Base-by-base conservation (phyloP, 306 rosid genomes). In the Hippophae tibetana region DNA sequence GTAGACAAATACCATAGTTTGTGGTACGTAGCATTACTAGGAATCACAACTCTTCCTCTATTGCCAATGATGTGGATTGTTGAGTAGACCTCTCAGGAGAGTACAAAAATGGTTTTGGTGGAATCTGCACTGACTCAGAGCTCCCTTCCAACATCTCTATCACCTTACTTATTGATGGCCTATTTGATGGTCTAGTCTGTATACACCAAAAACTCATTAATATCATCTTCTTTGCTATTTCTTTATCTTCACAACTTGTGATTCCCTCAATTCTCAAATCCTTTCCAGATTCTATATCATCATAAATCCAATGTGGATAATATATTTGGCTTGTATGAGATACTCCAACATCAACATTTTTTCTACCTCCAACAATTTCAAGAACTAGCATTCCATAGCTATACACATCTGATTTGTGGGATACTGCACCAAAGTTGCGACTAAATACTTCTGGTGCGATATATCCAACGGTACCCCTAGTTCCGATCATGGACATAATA, bases 341-440 rank as follows among this genome's bases (percentile, higher is more conserved):
- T 0, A 52, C 57, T 46, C 27, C 41, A 5, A 13, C 46, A 0
- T 52, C 70, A 10, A 43, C 31, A 9, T 64, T 65, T 60, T 68
- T 72, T 62, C 73, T 79, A 42, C 73, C 67, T 45, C 78, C 78
- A 45, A 72, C 62, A 59, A 71, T 68, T 18, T 71, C 80, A 13
- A 74, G 57, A 52, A 74, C 25, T 45, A 78, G 6, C 80, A 74
- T 78, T 6, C 80, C 77, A 52, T 74, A 78, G 4, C 84, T 74
- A 42, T 71, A 79, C 0, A 74, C 80, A 49, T 79, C 78, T 0
- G 75, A 71, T 42, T 71, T 79, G 13, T 63, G 59, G 5, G 80
- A 79, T 9, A 74, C 65, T 0, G 70, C 43, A 13, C 82, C 75
- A 48, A 47, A 72, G 5, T 44, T 13, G 3, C 69, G 14, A 3